phyloP scores from a whole-genome alignment of 352 stramenopile species.

The Globisporangium spinosum region DNA sequence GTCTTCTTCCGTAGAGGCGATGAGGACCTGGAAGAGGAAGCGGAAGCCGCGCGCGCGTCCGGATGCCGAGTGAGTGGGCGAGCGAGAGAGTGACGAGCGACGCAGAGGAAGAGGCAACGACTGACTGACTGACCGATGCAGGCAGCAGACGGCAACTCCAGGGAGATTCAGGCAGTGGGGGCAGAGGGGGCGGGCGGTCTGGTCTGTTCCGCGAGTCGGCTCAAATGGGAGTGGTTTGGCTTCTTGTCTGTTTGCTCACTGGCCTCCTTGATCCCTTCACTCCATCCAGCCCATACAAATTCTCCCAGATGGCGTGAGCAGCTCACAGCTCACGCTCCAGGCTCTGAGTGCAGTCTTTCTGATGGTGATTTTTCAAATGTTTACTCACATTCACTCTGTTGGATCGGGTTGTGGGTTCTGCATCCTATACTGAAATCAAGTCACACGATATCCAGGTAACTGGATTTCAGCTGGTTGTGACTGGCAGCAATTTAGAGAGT shows the following conservation, averaged over 20 bases:
- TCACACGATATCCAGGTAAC: too few relatives aligned
- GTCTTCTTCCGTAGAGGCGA: not conserved
- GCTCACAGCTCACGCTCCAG: not conserved
- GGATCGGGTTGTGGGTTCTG: not conserved
- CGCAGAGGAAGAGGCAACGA: not conserved
- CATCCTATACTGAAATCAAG: too few relatives aligned
- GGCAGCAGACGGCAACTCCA: not conserved
- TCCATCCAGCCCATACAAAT: conserved; percentile 9
- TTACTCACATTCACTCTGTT: not conserved
- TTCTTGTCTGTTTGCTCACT: not conserved
- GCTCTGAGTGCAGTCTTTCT: not conserved
- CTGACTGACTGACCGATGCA: not conserved
- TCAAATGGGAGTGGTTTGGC: conserved; percentile 11
- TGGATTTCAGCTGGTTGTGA: too few relatives aligned
- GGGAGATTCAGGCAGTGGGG: not conserved
- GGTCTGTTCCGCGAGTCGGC: not conserved
- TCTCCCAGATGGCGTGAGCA: not conserved
- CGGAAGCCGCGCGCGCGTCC: not conserved
- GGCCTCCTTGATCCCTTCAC: not conserved
- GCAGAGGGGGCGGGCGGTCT: not conserved
- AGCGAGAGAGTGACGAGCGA: not conserved
- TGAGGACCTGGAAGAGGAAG: not conserved
- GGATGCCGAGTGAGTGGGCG: not conserved
- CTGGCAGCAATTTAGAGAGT: too few relatives aligned
- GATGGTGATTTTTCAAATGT: not conserved